Base-by-base conservation (phyloP, 495 filamentous ascomycete genomes). In the Choiromyces venosus region DNA sequence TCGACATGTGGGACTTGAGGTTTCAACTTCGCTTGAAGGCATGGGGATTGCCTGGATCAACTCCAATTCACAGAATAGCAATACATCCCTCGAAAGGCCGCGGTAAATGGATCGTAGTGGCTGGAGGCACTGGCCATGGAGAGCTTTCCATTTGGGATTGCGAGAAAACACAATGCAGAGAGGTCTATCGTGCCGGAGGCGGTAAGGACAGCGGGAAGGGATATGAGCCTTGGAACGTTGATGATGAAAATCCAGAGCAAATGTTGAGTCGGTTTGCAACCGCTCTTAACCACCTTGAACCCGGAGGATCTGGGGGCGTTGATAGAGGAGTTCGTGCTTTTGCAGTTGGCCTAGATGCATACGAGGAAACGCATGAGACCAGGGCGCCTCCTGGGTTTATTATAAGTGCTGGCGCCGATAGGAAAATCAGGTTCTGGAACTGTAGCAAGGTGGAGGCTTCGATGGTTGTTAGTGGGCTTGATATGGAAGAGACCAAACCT, bases 131-230 rank as follows among this genome's bases (percentile, higher is more conserved):
- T n/a, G 90, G 89, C 12, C 89, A 91, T 73, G 92, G 92, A n/a
- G 94, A 98, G 79, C 87, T 99, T 25, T 96, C 93, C 1, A 90
- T 96, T 2, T 99, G 95, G 95, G 96, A 99, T 82, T 85, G 97
- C 21, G 94, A 98, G 79, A 95, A 94, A 80, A 88, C 89, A 29
- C 87, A 90, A 72, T 98, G 96, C 77, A 88, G 93, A 73, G 94
- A 97, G 82, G 89, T 97, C 3, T 98, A 94, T 83, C 90, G 91
- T 19, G 87, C 89, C 71, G 84, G 86, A 14, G 83, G 86, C 68
- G 82, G 83, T 12, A 86, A 85, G 72, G 87, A 89, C 25, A 86
- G 82, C 5, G 83, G 86, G 1, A 90, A 88, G 79, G 88, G 88
- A 25, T 97, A 97, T 80, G 91, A 95, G 40, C 87, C 93, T 4